Evolutionary conservation across 2,329 filamentous ascomycete genomes (phyloP), one percentile per base, ranked within the genome.

Genomic region (Alternaria sp.): DNA sequence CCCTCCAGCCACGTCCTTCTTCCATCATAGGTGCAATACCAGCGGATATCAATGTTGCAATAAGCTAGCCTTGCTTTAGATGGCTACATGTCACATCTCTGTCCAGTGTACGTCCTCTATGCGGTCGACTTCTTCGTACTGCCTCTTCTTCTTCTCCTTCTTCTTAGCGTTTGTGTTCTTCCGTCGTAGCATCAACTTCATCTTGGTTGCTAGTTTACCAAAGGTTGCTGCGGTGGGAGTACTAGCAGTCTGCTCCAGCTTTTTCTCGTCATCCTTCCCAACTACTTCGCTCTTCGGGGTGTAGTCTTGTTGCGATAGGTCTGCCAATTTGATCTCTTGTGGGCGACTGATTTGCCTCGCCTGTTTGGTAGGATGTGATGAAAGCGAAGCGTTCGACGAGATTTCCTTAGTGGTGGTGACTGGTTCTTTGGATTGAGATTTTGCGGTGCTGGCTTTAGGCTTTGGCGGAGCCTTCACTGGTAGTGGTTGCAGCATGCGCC

Each of bases 61-160:
- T 7, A 2, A 9, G 45, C 24, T 4, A 5, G 48, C 41, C 24
- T 31, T 21, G 8, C 42, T n/a, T 6, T 14, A 11, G 2, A 23
- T 21, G 37, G 37, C 23, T 6, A 23, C 4, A 28, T 9, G 3
- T 59, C 41, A 77, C 69, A 77, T 73, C 55, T 77, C 75, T 8
- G 75, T 73, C 75, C 75, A 77, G 54, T 77, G 75, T 4, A 71
- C 60, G 23, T 71, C 69, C 42, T 76, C 75, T 41, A 74, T 62
- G 13, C 69, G 67, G 31, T 72, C 71, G 3, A 76, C 58, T 23
- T 76, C 71, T 14, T 69, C 60, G 9, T 68, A 63, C 24, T 66
- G 57, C 41, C 63, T 65, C 42, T 59, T 54, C 51, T 65, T 68
- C 54, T 70, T 73, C 50, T 72, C 63, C 29, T 69, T 70, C 58